These are phyloP conservation scores for Hibiscus syriacus DNA, from an alignment of 345 rosid genomes.

Conservation along the genomic window DNA sequence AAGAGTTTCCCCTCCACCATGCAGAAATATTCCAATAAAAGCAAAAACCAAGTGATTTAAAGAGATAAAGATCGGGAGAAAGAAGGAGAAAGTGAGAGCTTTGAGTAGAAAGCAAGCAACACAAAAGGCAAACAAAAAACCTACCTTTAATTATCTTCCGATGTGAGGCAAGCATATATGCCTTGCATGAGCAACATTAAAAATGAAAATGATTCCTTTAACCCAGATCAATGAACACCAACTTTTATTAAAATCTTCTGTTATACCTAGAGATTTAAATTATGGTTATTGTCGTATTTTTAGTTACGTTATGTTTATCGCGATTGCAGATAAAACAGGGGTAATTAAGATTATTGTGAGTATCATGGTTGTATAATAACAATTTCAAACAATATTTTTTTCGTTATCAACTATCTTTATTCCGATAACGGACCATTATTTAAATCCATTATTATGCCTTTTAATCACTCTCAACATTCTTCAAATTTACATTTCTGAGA, in stretches of 20 bases:
- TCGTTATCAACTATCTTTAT: too few species aligned
- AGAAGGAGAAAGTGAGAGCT: conserved; percentile 15
- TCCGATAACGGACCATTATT: too few species aligned
- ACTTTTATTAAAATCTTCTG: not conserved
- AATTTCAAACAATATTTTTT: too few species aligned
- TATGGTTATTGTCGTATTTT: too few species aligned
- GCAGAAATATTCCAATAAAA: not conserved
- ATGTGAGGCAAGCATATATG: conserved; percentile 75
- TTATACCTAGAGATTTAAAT: too few species aligned
- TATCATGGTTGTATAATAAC: too few species aligned
- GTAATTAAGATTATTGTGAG: too few species aligned
- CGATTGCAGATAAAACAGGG: too few species aligned
- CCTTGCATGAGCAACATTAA: conserved; percentile 17
- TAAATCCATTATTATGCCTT: too few species aligned
- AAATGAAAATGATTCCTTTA: not conserved
- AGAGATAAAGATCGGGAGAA: not conserved
- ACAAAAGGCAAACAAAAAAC: conserved; percentile 26
- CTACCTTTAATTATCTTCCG: conserved; percentile 18
- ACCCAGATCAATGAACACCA: too few species aligned
- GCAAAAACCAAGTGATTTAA: not conserved
- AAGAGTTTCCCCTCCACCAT: too few species aligned
- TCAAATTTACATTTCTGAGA: conserved; percentile 29
- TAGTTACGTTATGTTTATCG: too few species aligned
- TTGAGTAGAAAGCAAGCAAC: conserved; percentile 85
- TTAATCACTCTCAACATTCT: conserved; percentile 21